These are phyloP conservation scores for Kwoniella europaea DNA, from an alignment of 768 basidiomycete genomes.

Conservation along the genomic window DNA sequence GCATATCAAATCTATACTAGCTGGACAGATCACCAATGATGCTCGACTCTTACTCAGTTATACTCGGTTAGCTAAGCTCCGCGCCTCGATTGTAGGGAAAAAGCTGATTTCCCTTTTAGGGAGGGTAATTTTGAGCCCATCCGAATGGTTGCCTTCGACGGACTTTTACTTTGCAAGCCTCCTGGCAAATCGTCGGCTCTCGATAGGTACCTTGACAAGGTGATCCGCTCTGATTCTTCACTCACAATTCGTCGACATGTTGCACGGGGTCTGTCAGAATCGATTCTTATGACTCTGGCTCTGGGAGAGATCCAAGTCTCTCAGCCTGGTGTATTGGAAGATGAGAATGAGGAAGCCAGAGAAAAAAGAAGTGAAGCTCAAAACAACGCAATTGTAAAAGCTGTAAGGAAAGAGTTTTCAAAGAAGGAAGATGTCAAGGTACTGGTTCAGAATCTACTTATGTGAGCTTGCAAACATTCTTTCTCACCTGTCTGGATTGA, in stretches of 20 bases:
- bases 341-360: slow-evolving; percentile 64
- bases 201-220: slow-evolving; percentile 83
- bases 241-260: slow-evolving; percentile 83
- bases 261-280: slow-evolving; percentile 80
- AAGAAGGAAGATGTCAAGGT: slow-evolving; percentile 72
- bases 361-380: slow-evolving; percentile 71
- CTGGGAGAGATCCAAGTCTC: slow-evolving; percentile 78
- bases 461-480: slow-evolving; percentile 63
- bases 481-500: not conserved
- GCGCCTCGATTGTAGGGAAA: not conserved
- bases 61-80: slow-evolving; percentile 68
- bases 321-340: slow-evolving; percentile 56
- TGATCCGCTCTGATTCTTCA: slow-evolving; percentile 84
- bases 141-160: slow-evolving; percentile 91
- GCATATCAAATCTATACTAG: slow-evolving; percentile 34
- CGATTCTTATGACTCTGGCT: slow-evolving; percentile 79
- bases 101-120: slow-evolving; percentile 60
- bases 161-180: slow-evolving; percentile 76
- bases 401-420: slow-evolving; percentile 85
- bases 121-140: slow-evolving; percentile 94
- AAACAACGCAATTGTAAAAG: slow-evolving; percentile 71
- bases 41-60: slow-evolving; percentile 73
- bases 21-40: slow-evolving; percentile 43
- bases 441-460: slow-evolving; percentile 76
- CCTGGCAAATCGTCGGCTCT: slow-evolving; percentile 80